A percentile compares a stretch with the other conserved stretches of the same genome.
Conservation (phyloP, 1,284 basidiomycete genomes). For the Ustilago hordei region DNA sequence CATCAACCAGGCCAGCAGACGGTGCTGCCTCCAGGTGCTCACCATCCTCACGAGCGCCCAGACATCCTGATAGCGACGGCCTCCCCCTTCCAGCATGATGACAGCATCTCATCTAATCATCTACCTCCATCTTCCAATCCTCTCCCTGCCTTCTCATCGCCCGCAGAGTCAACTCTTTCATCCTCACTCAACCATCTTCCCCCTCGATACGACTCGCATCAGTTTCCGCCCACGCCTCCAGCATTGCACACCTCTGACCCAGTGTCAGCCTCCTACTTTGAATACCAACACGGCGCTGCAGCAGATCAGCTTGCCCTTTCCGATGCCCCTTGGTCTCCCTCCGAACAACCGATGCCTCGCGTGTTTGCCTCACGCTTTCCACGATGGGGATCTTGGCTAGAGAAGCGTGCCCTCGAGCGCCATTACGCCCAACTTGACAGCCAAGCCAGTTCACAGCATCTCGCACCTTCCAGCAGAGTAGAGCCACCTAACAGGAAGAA, state of each 20-base stretch:
- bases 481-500: constrained; percentile 34
- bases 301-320: not conserved
- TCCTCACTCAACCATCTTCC: constrained; percentile 18
- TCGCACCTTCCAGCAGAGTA: not conserved
- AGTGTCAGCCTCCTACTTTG: constrained; percentile 18
- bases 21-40: constrained; percentile 6
- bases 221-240: constrained; percentile 51
- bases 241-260: constrained; percentile 16
- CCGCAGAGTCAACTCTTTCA: not conserved
- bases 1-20: not conserved
- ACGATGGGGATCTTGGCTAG: constrained; percentile 52
- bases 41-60: not conserved
- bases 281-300: not conserved
- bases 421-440: constrained; percentile 46
- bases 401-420: constrained; percentile 52
- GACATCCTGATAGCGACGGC: not conserved
- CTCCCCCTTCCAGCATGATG: not conserved
- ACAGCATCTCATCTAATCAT: not conserved
- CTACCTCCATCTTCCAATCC: not conserved
- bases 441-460: not conserved
- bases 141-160: not conserved
- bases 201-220: constrained; percentile 39
- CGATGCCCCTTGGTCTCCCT: not conserved
- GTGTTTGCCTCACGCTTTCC: constrained; percentile 43
- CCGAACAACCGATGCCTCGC: constrained; percentile 11